Percentiles rank a stretch among this genome's conserved stretches.
Evolutionary conservation across 2,329 filamentous ascomycete species (phyloP).

Genomic region (Ceratocystis cubensis): DNA sequence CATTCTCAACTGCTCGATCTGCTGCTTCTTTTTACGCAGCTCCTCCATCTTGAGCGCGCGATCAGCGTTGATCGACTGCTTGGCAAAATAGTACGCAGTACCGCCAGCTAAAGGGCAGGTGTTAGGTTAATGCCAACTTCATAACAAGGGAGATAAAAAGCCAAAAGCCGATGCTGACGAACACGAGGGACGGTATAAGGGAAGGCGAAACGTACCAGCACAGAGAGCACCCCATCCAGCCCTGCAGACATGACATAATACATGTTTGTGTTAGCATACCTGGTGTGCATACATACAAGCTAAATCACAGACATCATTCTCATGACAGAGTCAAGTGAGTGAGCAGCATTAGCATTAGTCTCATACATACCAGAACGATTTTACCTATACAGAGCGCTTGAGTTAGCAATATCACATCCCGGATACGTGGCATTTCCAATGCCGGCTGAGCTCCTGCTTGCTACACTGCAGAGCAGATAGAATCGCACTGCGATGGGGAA

Average conservation of each 20-base stretch:
- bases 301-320: conserved; percentile 2
- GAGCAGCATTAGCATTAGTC: background rate
- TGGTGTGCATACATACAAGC: background rate
- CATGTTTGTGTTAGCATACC: conserved; percentile 8
- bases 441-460: background rate
- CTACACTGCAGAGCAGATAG: background rate
- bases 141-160: background rate
- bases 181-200: background rate
- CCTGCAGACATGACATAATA: conserved; percentile 37
- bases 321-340: background rate
- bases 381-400: conserved; percentile 34
- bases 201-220: conserved; percentile 45
- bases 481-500: too few relatives aligned
- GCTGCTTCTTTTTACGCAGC: conserved; percentile 49
- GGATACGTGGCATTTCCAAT: background rate
- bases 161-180: background rate
- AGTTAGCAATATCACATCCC: conserved; percentile 19
- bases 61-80: conserved; percentile 85
- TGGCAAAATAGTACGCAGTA: conserved; percentile 91
- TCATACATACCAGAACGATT: conserved; percentile 48
- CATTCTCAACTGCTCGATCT: conserved; percentile 27
- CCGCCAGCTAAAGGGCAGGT: conserved; percentile 54
- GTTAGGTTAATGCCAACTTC: background rate
- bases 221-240: conserved; percentile 86
- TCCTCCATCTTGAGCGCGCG: conserved; percentile 60